A percentile compares a stretch with the other conserved stretches of the same genome.
Conservation (phyloP, 164 flowering plant genomes). For the Stephania cephalantha region DNA sequence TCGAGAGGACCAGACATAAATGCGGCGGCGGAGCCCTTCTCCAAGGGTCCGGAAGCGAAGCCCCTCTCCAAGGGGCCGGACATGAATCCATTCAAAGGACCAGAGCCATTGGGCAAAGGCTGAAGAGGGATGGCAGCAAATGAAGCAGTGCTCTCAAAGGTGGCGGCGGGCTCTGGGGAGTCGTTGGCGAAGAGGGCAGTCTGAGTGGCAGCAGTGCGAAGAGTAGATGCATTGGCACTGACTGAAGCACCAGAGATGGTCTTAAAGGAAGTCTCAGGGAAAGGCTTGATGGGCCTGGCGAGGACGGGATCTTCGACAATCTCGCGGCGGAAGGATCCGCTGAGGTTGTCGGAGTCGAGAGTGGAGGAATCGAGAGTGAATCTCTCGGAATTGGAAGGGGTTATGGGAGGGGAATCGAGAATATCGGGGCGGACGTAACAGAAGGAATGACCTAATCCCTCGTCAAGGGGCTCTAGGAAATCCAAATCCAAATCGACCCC, state of each 20-base stretch:
- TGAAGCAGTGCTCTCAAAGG: constrained; percentile 60
- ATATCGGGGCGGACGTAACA: constrained; percentile 58
- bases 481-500: constrained; percentile 18
- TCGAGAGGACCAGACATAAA: constrained; percentile 44
- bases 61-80: constrained; percentile 66
- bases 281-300: constrained; percentile 14
- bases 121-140: constrained; percentile 60
- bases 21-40: constrained; percentile 20
- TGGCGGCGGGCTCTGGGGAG: constrained; percentile 48
- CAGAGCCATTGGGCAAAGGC: constrained; percentile 57
- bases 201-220: constrained; percentile 38
- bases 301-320: constrained; percentile 27
- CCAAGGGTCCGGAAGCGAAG: constrained; percentile 59
- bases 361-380: constrained; percentile 59
- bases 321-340: constrained; percentile 51
- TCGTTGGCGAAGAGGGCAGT: constrained; percentile 35
- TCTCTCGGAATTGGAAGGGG: constrained; percentile 64
- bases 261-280: constrained; percentile 49
- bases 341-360: constrained; percentile 48
- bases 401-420: constrained; percentile 48
- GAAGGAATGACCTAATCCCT: constrained; percentile 67
- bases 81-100: constrained; percentile 50
- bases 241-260: constrained; percentile 71
- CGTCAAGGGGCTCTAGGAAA: constrained; percentile 58
- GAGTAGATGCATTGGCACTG: constrained; percentile 59